Evolutionary conservation across 176 grass and related monocot genomes (phyloP).

Genomic region (Pontederia crassipes): DNA sequence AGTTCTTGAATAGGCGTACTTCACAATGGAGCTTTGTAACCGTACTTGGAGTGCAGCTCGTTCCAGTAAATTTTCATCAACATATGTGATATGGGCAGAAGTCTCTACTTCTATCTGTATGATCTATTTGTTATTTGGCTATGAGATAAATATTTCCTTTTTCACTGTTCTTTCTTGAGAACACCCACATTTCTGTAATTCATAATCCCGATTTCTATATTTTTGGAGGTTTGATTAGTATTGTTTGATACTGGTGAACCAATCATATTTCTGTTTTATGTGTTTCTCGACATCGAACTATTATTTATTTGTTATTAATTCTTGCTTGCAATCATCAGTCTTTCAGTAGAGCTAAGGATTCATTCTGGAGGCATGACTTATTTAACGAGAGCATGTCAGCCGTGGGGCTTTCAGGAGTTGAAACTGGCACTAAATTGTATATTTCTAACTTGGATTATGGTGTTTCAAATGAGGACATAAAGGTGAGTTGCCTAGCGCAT

Average conservation of each 20-base stretch:
- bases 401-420: constrained; percentile 55
- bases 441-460: constrained; percentile 95
- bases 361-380: constrained; percentile 68
- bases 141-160: no score
- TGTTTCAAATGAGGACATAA: constrained; percentile 86
- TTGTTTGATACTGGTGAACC: constrained; percentile 31
- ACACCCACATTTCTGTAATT: no score
- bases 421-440: constrained; percentile 82
- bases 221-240: constrained; percentile 10
- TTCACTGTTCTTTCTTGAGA: no score
- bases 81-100: constrained; percentile 39
- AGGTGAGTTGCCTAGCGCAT: constrained; percentile 40
- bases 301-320: constrained; percentile 34
- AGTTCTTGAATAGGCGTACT: constrained; percentile 28
- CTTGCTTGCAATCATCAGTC: constrained; percentile 71
- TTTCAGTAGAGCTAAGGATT: constrained; percentile 78
- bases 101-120: constrained; percentile 38
- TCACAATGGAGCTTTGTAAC: not conserved
- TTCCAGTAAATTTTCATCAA: constrained; percentile 25
- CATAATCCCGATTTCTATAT: constrained; percentile 4
- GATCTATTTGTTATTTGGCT: constrained; percentile 16
- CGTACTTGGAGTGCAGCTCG: constrained; percentile 24
- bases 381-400: constrained; percentile 78
- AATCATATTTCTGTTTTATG: constrained; percentile 26
- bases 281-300: constrained; percentile 30